These are phyloP conservation scores for Apophysomyces trapeziformis DNA, from an alignment of 371 early-diverging fungal genomes.

Conservation along the genomic window DNA sequence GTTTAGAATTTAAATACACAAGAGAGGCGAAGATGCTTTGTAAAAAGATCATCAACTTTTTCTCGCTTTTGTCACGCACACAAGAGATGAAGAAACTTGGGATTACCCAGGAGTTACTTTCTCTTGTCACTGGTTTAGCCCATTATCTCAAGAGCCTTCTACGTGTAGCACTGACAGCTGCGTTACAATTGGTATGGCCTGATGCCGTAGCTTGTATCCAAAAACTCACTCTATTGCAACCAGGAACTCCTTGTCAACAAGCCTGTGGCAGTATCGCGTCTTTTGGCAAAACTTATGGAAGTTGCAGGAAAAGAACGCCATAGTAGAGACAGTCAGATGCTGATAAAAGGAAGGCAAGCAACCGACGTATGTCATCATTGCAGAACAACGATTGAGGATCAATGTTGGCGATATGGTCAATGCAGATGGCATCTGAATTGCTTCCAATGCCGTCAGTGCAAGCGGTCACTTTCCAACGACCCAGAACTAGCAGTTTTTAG, in stretches of 20 bases:
- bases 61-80: slow-evolving; percentile 85
- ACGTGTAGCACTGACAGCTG: slow-evolving; percentile 84
- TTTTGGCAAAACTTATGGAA: slow-evolving; percentile 68
- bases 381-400: slow-evolving; percentile 82
- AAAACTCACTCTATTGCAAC: neutral
- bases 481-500: slow-evolving; percentile 52
- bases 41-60: slow-evolving; percentile 88
- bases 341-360: slow-evolving; percentile 47
- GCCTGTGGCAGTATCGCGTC: slow-evolving; percentile 55
- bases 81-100: slow-evolving; percentile 73
- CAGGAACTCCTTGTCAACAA: slow-evolving; percentile 40
- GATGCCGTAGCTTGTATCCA: neutral
- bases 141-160: slow-evolving; percentile 92
- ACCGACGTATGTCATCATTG: slow-evolving; percentile 87
- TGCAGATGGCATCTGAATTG: slow-evolving; percentile 86
- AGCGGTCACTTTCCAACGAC: slow-evolving; percentile 51
- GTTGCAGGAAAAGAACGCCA: slow-evolving; percentile 47
- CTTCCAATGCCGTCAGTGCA: slow-evolving; percentile 75
- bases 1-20: slow-evolving; percentile 73
- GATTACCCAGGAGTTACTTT: slow-evolving; percentile 87
- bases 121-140: slow-evolving; percentile 90
- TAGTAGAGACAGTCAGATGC: slow-evolving; percentile 48
- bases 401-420: slow-evolving; percentile 73
- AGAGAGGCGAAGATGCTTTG: slow-evolving; percentile 79
- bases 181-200: slow-evolving; percentile 68